Evolutionary conservation across 1,284 basidiomycete genomes (phyloP).

Genomic region (Meripilus lineatus): DNA sequence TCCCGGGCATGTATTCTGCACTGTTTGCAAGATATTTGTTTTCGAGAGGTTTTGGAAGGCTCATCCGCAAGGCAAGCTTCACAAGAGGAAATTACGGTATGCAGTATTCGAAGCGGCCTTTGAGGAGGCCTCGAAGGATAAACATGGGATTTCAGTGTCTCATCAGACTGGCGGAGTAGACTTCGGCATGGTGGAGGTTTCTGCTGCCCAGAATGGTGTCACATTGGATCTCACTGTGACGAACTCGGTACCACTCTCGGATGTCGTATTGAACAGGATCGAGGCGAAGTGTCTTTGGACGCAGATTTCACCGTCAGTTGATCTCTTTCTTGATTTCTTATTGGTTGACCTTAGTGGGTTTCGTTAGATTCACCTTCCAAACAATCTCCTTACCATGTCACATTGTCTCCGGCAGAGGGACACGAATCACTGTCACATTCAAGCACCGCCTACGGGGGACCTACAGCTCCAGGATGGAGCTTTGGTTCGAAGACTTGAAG

Average conservation of each 20-base stretch:
- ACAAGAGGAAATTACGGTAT: constrained; percentile 8
- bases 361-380: constrained; percentile 30
- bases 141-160: constrained; percentile 19
- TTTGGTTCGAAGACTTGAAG: constrained; percentile 28
- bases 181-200: constrained; percentile 30
- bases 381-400: neutral
- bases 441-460: constrained; percentile 37
- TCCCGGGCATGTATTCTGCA: constrained; percentile 53
- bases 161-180: constrained; percentile 24
- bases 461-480: constrained; percentile 36
- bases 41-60: neutral
- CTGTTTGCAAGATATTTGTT: constrained; percentile 33
- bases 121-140: constrained; percentile 21
- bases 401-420: constrained; percentile 18
- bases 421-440: constrained; percentile 32
- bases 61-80: constrained; percentile 9
- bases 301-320: constrained; percentile 30
- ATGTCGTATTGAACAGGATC: neutral
- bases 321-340: neutral
- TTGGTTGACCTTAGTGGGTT: neutral
- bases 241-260: constrained; percentile 17
- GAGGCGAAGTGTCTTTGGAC: neutral
- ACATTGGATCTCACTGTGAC: constrained; percentile 19
- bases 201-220: constrained; percentile 23
- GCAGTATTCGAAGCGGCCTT: constrained; percentile 17